Conservation (phyloP, 2,329 filamentous ascomycete genomes). For the Elsinoe batatas region DNA sequence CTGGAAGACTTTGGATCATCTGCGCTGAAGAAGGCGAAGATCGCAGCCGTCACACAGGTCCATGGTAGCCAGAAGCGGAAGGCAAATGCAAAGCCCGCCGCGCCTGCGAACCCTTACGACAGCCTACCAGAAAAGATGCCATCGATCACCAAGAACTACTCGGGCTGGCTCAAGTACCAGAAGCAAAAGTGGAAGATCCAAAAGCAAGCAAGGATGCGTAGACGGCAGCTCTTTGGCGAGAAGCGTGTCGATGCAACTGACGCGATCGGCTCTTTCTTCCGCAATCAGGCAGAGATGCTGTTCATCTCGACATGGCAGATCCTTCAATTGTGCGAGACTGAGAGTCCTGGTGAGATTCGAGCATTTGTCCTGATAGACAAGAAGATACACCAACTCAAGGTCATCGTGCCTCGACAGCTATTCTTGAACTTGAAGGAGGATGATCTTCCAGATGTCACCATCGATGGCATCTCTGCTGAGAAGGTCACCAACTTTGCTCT, state of each 20-base stretch:
- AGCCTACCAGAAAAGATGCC: conserved; percentile 77
- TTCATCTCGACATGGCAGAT: conserved; percentile 95
- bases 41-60: conserved; percentile 28
- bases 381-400: conserved; percentile 78
- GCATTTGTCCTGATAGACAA: conserved; percentile 89
- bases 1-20: conserved; percentile 37
- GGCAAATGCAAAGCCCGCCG: conserved; percentile 37
- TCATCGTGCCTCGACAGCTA: conserved; percentile 79
- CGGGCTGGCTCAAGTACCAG: conserved; percentile 81
- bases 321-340: conserved; percentile 72
- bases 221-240: conserved; percentile 89
- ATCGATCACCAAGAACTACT: conserved; percentile 73
- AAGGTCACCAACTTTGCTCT: conserved; percentile 88
- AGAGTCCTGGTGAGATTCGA: conserved; percentile 73
- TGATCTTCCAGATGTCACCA: conserved; percentile 78
- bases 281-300: conserved; percentile 80
- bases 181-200: conserved; percentile 99
- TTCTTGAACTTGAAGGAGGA: conserved; percentile 86
- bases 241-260: conserved; percentile 53
- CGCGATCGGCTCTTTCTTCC: conserved; percentile 63
- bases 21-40: conserved; percentile 36
- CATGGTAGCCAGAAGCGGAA: conserved; percentile 39
- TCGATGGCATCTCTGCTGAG: conserved; percentile 78
- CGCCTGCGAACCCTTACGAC: conserved; percentile 67
- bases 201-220: conserved; percentile 73